Base-by-base conservation (phyloP, 192 early-diverging fungal species). In the Coemansia pectinata region DNA sequence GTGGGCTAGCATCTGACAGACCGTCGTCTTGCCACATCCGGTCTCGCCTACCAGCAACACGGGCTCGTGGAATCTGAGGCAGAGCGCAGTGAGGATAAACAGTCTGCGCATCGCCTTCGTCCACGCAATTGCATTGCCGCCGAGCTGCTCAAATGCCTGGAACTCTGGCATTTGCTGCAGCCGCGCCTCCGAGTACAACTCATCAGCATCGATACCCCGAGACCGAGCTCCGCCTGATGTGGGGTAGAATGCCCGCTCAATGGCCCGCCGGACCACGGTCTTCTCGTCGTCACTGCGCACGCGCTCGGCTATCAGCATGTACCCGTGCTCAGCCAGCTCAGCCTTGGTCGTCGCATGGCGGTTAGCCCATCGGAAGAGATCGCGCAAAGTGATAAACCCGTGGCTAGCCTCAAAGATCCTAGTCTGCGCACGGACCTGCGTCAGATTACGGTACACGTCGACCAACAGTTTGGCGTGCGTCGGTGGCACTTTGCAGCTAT, bases 1-100 rank as follows among this genome's bases (percentile, higher is more conserved):
- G 15, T 88, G 79, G 0, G 95, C 90, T 10, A 99, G 73, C 81
- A 99, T 90, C 78, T 99, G 95, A 78, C 94, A 96, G 3, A 98
- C 94, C 21, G 96, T 98, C 9, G 98, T 99, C 76, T 98, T 99
- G 58, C 96, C 98, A 73, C 92, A 92, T n/a, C 98, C 98, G 19
- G 98, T 98, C 71, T 98, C 98, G 55, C 98, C 98, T 5, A 99
- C 94, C 5, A 99, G 85, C 38, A 99, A 77, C 29, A 98, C 92
- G 15, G 98, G 96, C 72, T 99, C 98, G 62, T 89, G 85, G 79
- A 90, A 88, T 21, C 84, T 72, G 48, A 96, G 77, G 58, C 92
- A 96, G 42, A 91, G 87, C 21, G 87, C 87, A 12, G 96, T 93
- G 23, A 99, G 80, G 23, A 89, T 89, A 66, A 98, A 96, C 53